Evolutionary conservation across 306 rosid species (phyloP).

Genomic region (Quercus wislizeni): DNA sequence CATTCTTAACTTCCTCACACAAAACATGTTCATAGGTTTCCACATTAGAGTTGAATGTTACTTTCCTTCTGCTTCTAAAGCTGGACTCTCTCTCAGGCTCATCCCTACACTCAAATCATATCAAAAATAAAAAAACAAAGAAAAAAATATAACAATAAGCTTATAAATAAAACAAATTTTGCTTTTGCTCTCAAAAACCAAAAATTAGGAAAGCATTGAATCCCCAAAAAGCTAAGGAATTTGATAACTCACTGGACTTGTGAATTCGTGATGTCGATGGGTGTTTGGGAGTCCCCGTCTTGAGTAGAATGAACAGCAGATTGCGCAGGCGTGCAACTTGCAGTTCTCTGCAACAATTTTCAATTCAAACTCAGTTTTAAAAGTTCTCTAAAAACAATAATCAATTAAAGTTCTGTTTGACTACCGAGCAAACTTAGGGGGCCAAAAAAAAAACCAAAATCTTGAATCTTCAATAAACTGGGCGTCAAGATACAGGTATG

Average conservation of each 20-base stretch:
- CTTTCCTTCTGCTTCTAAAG: conserved; percentile 58
- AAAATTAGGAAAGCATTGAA: neutral
- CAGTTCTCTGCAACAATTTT: conserved; percentile 41
- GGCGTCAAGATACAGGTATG: too few relatives aligned
- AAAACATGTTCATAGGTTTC: conserved; percentile 63
- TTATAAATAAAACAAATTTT: neutral
- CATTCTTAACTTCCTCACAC: conserved; percentile 30
- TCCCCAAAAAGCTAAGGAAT: neutral
- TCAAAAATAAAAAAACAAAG: neutral
- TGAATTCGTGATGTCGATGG: conserved; percentile 14
- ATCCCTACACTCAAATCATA: conserved; percentile 41
- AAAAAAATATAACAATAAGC: neutral
- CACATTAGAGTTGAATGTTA: conserved; percentile 76
- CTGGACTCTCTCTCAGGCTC: conserved; percentile 48
- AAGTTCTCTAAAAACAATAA: neutral
- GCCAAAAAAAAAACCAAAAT: neutral
- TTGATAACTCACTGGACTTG: conserved; percentile 46
- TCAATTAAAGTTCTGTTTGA: conserved; percentile 21
- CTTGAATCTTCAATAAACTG: too few relatives aligned
- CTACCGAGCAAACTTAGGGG: neutral
- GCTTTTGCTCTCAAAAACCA: neutral
- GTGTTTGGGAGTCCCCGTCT: conserved; percentile 29
- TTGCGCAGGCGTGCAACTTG: conserved; percentile 36
- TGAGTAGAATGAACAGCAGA: conserved; percentile 28
- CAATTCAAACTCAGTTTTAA: neutral